These are phyloP conservation scores for Neurospora sublineolata DNA, from an alignment of 495 filamentous ascomycete genomes.

Conservation along the genomic window DNA sequence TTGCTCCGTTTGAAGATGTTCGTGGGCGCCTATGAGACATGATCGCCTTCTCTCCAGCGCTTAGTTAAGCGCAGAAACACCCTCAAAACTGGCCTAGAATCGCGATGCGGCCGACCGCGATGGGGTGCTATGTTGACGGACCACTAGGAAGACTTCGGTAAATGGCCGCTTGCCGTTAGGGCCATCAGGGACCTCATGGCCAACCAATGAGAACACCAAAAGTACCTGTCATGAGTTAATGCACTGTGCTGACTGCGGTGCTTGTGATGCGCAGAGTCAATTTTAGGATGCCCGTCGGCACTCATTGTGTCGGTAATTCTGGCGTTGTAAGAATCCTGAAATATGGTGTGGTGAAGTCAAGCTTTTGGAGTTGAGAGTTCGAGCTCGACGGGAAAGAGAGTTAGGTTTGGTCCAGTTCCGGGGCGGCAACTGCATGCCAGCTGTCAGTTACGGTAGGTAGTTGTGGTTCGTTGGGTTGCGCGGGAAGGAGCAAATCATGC, in stretches of 20 bases:
- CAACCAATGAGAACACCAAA: background rate
- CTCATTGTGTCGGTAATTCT: background rate
- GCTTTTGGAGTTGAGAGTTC: background rate
- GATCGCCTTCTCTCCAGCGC: background rate
- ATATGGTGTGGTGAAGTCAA: background rate
- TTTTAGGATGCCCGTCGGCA: background rate
- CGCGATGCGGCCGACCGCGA: background rate
- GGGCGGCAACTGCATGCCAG: background rate
- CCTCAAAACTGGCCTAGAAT: background rate
- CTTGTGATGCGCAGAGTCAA: background rate
- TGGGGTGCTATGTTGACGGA: background rate
- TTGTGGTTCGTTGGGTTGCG: background rate
- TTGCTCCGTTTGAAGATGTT: background rate
- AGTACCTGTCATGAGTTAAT: background rate
- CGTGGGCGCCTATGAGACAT: background rate
- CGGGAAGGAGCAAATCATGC: background rate
- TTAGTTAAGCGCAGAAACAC: background rate
- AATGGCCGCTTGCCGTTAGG: background rate
- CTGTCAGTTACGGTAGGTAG: background rate
- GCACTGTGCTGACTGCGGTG: background rate
- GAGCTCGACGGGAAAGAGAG: background rate
- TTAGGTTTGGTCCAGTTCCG: background rate
- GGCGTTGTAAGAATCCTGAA: background rate
- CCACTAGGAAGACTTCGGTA: background rate
- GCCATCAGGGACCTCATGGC: background rate